Evolutionary conservation across 2,329 filamentous ascomycete genomes (phyloP), one percentile per base, ranked within the genome.

Genomic region (Diplodia seriata): DNA sequence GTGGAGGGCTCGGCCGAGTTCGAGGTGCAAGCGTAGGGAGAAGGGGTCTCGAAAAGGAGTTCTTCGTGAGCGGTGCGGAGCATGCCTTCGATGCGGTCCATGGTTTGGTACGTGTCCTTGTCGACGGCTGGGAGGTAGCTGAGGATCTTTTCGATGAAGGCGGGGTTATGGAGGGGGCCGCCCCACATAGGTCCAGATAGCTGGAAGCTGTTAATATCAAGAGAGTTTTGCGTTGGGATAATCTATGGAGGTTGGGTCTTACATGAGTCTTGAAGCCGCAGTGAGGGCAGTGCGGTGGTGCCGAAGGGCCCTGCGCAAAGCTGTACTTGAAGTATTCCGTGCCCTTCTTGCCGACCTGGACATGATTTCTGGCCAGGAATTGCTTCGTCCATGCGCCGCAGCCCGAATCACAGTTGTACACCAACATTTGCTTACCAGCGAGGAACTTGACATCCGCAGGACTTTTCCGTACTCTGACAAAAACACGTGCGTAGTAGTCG

Each of bases 151-250:
- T 91, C 86, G 70, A 99, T 88, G 75, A 97, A 99, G 1, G 89
- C 87, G 7, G 88, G 85, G 54, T 93, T 93, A 79, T 99, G 95
- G 9, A 99, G 82, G 23, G 91, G 91, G 0, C 95, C 95, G 40
- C 88, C 94, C 82, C 94, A 99, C 94, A 99, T 98, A 0, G 95
- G 95, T 1, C 95, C 95, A 4, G 89, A 91, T 15, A 98, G 78
- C 73, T 77, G 50, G 20, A 8, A 36, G 33, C 18, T 54, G 47
- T 53, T 67, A 59, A 62, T 66, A 40, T 20, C 36, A 47, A 12
- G 47, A 6, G 14, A 6, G 36, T n/a, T 56, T 7, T 18, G 18
- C 26, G 14, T 7, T 2, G 43, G 26, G 15, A 33, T 6, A 12
- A n/a, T 20, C 12, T 7, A 23, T 3, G 11, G 29, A 9, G 23